Evolutionary conservation across 2,329 filamentous ascomycete species (phyloP), one percentile per base, ranked within the genome.

Genomic region (Acephala macrosclerotiorum): DNA sequence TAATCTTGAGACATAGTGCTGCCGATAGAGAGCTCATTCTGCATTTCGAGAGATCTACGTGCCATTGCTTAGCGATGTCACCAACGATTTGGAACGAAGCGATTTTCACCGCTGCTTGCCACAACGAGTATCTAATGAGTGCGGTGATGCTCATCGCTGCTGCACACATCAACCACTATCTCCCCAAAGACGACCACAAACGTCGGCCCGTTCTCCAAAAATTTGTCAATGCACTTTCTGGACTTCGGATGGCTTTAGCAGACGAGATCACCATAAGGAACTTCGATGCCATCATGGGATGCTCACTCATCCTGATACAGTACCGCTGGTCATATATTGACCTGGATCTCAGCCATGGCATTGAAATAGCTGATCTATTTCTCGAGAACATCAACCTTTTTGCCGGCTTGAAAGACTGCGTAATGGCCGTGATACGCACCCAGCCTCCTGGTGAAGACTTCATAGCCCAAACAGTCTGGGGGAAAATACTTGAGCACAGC

Each of bases 121-220:
- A 64, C 26, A 25, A 64, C 26, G 65, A 67, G 4, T 64, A 53
- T 26, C 47, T 67, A 3, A 67, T 60, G 58, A 64, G 56, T 53
- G 61, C 58, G 4, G 47, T 67, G 5, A 38, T 64, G 14, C 59
- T 67, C 2, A 26, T 67, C 2, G 47, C 58, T 2, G 56, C 58
- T n/a, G 20, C 61, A 14, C 65, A 67, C 35, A 62, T 64, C 20
- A 62, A 64, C 29, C 33, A 61, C 40, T 38, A 61, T 9, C 33
- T 64, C 18, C 59, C 65, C 5, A 29, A 35, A 14, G 22, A 60
- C 16, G 26, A 67, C 26, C 65, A 45, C 7, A 29, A 14, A 38
- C 61, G 47, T 1, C 51, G 38, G 18, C 33, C 58, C 12, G 53
- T 60, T 29, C 38, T 64, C 18, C 38, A 57, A 1, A 47, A 61